Conservation (phyloP, 164 flowering plant species). For the Vitis amurensis region DNA sequence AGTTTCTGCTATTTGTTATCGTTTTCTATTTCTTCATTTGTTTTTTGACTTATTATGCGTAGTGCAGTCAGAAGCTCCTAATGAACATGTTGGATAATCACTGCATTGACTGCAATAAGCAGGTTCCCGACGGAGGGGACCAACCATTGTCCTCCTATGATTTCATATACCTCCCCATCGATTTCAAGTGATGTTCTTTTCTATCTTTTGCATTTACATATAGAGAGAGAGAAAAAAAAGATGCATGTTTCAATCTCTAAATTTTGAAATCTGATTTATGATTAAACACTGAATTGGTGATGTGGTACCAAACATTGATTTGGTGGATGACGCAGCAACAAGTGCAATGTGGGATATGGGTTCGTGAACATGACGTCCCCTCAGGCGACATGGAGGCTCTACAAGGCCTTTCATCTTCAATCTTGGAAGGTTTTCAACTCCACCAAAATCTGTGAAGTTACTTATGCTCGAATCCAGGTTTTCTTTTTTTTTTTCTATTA, state of each 20-base stretch:
- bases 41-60: conserved; percentile 1
- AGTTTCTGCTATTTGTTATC: neutral
- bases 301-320: neutral
- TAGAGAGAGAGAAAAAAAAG: too few relatives aligned
- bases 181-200: conserved; percentile 63
- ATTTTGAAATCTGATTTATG: too few relatives aligned
- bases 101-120: conserved; percentile 88
- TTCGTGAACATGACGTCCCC: conserved; percentile 93
- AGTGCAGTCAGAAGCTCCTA: conserved; percentile 80
- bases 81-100: conserved; percentile 92
- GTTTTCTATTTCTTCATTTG: neutral
- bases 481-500: neutral
- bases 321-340: conserved; percentile 50
- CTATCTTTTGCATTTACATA: neutral
- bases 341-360: conserved; percentile 98
- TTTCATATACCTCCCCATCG: conserved; percentile 92
- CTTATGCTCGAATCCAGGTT: conserved; percentile 93
- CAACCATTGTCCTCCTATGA: conserved; percentile 85
- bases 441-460: conserved; percentile 81
- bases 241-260: too few relatives aligned
- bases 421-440: conserved; percentile 96
- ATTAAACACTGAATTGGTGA: too few relatives aligned
- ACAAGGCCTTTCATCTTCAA: conserved; percentile 80
- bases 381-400: conserved; percentile 73
- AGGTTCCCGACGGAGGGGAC: conserved; percentile 48